A percentile compares a stretch with the other conserved stretches of the same genome.
phyloP scores from a whole-genome alignment of 2,329 filamentous ascomycete species.

The Arthrobotrys conoides region DNA sequence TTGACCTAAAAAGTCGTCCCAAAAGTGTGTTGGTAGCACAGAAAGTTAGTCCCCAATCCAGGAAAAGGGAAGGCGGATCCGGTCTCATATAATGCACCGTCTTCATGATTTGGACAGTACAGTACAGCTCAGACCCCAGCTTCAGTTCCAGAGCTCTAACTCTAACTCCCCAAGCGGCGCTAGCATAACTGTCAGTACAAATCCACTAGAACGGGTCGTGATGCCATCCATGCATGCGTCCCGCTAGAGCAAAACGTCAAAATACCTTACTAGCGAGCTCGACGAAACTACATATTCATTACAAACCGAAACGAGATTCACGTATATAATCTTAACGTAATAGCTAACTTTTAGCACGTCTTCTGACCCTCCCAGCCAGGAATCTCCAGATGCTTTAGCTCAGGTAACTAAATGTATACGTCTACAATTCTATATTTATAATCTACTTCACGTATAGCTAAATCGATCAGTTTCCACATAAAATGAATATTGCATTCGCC shows the following conservation, averaged over 20 bases:
- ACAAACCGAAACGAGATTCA: conserved; percentile 1
- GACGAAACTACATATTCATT: not conserved
- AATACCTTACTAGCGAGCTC: not conserved
- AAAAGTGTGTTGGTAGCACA: conserved; percentile 14
- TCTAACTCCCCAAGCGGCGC: not conserved
- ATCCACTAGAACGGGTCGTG: not conserved
- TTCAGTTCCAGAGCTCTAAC: conserved; percentile 5
- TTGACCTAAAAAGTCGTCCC: not conserved
- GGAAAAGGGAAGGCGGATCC: conserved; percentile 7
- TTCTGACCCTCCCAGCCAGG: conserved; percentile 1
- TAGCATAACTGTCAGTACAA: not conserved
- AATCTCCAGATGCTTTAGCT: not conserved
- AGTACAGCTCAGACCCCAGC: not conserved
- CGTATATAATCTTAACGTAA: conserved; percentile 6
- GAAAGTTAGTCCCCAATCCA: not conserved
- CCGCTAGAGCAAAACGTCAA: not conserved
- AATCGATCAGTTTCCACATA: not conserved
- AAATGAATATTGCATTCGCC: conserved; percentile 7
- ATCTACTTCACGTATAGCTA: not conserved
- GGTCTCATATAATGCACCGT: not conserved
- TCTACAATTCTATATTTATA: conserved; percentile 5
- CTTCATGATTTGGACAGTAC: not conserved
- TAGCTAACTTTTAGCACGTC: not conserved
- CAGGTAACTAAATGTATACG: not conserved
- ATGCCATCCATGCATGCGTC: not conserved